Conservation (phyloP, 768 basidiomycete species). For the Russula griseocarnosa region DNA sequence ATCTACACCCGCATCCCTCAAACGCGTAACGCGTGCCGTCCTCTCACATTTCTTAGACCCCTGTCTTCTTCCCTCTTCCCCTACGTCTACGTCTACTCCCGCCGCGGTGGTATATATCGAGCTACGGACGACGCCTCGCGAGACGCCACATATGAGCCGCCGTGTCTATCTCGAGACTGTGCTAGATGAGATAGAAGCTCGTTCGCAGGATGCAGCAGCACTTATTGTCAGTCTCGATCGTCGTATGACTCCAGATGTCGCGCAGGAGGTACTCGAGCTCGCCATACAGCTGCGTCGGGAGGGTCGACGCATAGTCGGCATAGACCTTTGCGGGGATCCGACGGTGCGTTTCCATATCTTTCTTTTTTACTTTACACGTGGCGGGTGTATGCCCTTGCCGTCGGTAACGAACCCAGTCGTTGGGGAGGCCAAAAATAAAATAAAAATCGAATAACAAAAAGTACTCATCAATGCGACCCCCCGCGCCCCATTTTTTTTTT, state of each 20-base stretch:
- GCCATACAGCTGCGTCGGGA: constrained; percentile 51
- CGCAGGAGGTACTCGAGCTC: constrained; percentile 54
- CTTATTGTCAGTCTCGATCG: constrained; percentile 77
- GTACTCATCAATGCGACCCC: no score
- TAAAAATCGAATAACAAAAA: not conserved
- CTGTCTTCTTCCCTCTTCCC: constrained; percentile 21
- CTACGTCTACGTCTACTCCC: not conserved
- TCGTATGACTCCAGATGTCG: constrained; percentile 50
- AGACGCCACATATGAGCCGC: constrained; percentile 53
- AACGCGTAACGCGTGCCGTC: constrained; percentile 58
- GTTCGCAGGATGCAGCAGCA: constrained; percentile 45
- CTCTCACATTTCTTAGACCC: constrained; percentile 57
- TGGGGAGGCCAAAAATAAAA: no score
- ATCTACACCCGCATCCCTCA: constrained; percentile 52
- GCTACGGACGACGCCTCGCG: constrained; percentile 75
- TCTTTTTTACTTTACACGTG: no score
- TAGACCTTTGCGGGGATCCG: constrained; percentile 82
- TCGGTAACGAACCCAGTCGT: no score
- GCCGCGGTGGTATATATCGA: constrained; percentile 62
- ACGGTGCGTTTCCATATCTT: constrained; percentile 31
- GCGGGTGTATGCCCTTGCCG: not conserved
- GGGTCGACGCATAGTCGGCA: constrained; percentile 64
- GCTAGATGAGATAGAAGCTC: constrained; percentile 59
- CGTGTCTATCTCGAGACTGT: constrained; percentile 61
- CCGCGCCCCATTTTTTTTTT: no score